A percentile compares a stretch with the other conserved stretches of the same genome.
Evolutionary conservation across 2,329 filamentous ascomycete species (phyloP).

Genomic region (Pseudogymnoascus sp.): DNA sequence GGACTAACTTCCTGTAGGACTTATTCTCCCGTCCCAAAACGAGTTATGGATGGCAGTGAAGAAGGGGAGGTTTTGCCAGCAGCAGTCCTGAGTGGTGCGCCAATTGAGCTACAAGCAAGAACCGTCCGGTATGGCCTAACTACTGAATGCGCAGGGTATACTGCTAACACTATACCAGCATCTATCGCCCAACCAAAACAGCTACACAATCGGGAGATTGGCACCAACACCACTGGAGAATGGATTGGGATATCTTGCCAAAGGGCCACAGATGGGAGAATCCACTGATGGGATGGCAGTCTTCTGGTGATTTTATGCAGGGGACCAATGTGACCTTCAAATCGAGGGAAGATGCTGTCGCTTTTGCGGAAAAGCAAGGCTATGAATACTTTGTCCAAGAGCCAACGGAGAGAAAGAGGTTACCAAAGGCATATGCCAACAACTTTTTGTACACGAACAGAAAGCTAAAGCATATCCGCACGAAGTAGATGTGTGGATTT

Average conservation of each 20-base stretch:
- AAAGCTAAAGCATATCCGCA: conserved; percentile 81
- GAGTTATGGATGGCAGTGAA: conserved; percentile 87
- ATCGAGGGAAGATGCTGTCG: conserved; percentile 87
- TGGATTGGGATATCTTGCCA: conserved; percentile 93
- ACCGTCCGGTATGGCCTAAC: conserved; percentile 70
- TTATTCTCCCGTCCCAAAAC: conserved; percentile 85
- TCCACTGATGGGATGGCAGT: conserved; percentile 97
- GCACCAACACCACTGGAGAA: conserved; percentile 80
- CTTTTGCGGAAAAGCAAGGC: conserved; percentile 95
- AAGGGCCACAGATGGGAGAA: conserved; percentile 99
- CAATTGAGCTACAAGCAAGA: conserved; percentile 85
- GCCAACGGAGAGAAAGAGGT: conserved; percentile 78
- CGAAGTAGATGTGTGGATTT: conserved; percentile 51
- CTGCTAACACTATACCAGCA: conserved; percentile 47
- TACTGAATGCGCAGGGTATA: neutral
- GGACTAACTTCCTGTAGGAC: conserved; percentile 48
- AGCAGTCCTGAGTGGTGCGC: conserved; percentile 83
- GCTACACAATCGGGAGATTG: conserved; percentile 91
- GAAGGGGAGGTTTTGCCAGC: conserved; percentile 67
- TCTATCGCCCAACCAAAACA: conserved; percentile 87
- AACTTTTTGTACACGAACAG: conserved; percentile 83
- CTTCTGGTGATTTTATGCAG: conserved; percentile 90
- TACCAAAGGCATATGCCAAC: conserved; percentile 92
- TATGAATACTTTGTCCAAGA: conserved; percentile 99
- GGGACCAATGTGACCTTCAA: conserved; percentile 87